phyloP scores from a whole-genome alignment of 345 rosid species.

The Camelina sativa region DNA sequence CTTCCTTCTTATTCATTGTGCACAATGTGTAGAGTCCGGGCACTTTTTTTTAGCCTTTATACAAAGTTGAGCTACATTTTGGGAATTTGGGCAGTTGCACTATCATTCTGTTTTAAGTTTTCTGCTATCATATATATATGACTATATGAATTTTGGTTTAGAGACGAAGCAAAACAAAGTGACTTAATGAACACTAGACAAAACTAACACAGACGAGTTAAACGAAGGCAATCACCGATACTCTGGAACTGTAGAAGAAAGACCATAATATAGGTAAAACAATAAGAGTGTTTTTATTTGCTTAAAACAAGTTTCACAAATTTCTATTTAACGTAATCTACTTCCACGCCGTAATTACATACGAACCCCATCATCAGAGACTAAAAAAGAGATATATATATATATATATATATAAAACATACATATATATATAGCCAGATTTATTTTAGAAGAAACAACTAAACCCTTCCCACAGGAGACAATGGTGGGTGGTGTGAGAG shows the following conservation, averaged over 20 bases:
- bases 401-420: not conserved
- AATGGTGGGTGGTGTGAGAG: slow-evolving; percentile 64
- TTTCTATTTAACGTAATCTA: slow-evolving; percentile 41
- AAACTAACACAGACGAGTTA: not conserved
- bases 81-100: too few relatives aligned
- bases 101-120: too few relatives aligned
- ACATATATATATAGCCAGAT: slow-evolving; percentile 24
- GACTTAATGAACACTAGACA: not conserved
- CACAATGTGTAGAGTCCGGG: too few relatives aligned
- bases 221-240: not conserved
- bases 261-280: not conserved
- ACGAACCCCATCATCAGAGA: slow-evolving; percentile 30
- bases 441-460: slow-evolving; percentile 36
- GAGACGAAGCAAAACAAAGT: too few relatives aligned
- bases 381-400: slow-evolving; percentile 1
- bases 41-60: too few relatives aligned
- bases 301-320: slow-evolving; percentile 39
- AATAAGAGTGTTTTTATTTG: slow-evolving; percentile 22
- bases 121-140: too few relatives aligned
- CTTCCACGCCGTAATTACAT: slow-evolving; percentile 43
- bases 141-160: too few relatives aligned
- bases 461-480: slow-evolving; percentile 82
- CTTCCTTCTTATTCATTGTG: too few relatives aligned
- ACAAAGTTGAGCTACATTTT: too few relatives aligned
- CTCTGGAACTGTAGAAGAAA: not conserved